Evolutionary conservation across 164 flowering plant genomes (phyloP).

Genomic region (Nymphaea thermarum): DNA sequence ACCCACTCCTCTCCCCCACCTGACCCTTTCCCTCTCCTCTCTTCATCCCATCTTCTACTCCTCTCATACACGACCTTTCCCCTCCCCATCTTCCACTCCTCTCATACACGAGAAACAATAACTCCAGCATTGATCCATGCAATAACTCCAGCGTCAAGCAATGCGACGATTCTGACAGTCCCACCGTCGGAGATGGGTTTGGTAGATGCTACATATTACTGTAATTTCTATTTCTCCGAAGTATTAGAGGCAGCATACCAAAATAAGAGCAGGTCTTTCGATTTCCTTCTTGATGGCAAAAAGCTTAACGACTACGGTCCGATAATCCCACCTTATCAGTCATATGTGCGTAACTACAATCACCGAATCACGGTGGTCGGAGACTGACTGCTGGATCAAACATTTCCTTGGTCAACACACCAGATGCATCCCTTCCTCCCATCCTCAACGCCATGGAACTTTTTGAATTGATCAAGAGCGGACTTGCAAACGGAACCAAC

Average conservation of each 20-base stretch:
- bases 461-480: slow-evolving; percentile 2
- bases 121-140: slow-evolving; percentile 14
- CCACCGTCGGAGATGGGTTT: background rate
- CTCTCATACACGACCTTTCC: no score
- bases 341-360: no score
- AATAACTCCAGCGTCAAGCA: slow-evolving; percentile 3
- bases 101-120: no score
- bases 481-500: no score
- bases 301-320: no score
- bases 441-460: slow-evolving; percentile 38
- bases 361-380: no score
- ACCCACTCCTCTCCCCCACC: no score
- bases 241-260: background rate
- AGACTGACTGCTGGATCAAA: background rate
- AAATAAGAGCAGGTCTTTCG: background rate
- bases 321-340: background rate
- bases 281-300: no score
- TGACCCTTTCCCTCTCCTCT: no score
- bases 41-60: no score
- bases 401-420: slow-evolving; percentile 12
- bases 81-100: no score
- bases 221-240: slow-evolving; percentile 12
- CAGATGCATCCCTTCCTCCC: slow-evolving; percentile 30
- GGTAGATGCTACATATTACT: slow-evolving; percentile 1
- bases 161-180: background rate